phyloP scores from a whole-genome alignment of 768 basidiomycete genomes.

The Multifurca ochricompacta region DNA sequence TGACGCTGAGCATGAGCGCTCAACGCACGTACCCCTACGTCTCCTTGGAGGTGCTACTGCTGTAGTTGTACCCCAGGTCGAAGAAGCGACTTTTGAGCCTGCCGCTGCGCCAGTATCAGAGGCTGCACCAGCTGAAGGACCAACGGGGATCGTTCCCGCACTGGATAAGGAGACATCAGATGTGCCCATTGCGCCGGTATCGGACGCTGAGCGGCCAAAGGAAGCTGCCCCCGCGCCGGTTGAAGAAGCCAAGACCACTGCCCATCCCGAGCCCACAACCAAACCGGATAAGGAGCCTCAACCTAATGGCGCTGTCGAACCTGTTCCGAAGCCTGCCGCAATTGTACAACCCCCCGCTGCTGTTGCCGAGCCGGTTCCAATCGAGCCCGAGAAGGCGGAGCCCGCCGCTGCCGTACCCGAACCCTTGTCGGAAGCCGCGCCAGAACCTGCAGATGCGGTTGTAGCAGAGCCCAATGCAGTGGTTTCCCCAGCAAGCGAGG shows the following conservation, averaged over 20 bases:
- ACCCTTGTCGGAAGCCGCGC: too few relatives aligned
- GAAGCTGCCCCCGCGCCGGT: neutral
- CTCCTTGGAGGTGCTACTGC: neutral
- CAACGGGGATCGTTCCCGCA: neutral
- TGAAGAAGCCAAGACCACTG: neutral
- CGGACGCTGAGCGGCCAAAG: neutral
- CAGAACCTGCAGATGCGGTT: too few relatives aligned
- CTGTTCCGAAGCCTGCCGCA: neutral
- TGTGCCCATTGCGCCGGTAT: neutral
- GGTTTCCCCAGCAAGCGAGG: too few relatives aligned
- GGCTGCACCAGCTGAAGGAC: neutral
- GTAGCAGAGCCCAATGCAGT: too few relatives aligned
- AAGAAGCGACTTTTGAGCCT: neutral
- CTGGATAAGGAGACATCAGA: neutral
- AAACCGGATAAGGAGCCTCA: neutral
- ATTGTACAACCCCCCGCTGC: too few relatives aligned
- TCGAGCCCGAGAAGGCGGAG: too few relatives aligned
- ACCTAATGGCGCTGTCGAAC: neutral
- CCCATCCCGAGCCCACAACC: neutral
- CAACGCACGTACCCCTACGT: conserved; percentile 9
- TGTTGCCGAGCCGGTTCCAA: too few relatives aligned
- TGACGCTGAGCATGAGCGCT: neutral
- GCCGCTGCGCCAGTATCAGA: neutral
- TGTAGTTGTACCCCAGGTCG: neutral
- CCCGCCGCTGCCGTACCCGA: too few relatives aligned